A percentile compares a stretch with the other conserved stretches of the same genome.
Evolutionary conservation across 352 stramenopile genomes (phyloP).

Genomic region (Globisporangium spiculum): DNA sequence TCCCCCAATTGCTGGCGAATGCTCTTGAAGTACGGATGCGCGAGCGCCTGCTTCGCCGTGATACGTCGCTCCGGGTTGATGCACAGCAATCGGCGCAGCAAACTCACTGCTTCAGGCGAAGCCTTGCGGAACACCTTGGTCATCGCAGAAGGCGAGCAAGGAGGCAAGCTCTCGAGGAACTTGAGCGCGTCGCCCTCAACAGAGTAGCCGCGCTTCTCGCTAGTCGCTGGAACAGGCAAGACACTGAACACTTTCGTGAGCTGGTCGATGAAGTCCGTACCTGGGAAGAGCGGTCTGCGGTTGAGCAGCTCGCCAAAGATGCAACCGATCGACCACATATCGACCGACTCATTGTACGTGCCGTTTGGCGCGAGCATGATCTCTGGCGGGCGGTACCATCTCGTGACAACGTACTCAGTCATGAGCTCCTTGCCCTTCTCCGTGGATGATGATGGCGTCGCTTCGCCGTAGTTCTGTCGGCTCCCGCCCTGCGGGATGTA

Average conservation of each 20-base stretch:
- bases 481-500: constrained; percentile 50
- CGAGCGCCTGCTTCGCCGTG: constrained; percentile 85
- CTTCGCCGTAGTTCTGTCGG: constrained; percentile 13
- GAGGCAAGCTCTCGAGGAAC: constrained; percentile 69
- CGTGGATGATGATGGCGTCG: constrained; percentile 14
- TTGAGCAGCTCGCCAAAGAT: constrained; percentile 94
- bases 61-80: constrained; percentile 91
- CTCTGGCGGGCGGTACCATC: constrained; percentile 89
- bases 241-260: constrained; percentile 74
- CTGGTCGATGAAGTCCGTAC: constrained; percentile 79
- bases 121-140: constrained; percentile 66
- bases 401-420: constrained; percentile 90
- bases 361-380: constrained; percentile 84
- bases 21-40: constrained; percentile 89
- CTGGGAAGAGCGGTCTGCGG: constrained; percentile 70
- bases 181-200: constrained; percentile 75
- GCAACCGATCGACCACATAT: constrained; percentile 88
- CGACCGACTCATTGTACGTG: constrained; percentile 71
- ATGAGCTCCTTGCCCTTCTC: constrained; percentile 72
- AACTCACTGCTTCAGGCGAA: constrained; percentile 61
- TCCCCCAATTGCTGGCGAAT: constrained; percentile 71
- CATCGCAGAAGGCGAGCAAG: constrained; percentile 69
- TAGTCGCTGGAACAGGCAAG: constrained; percentile 51
- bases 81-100: constrained; percentile 68
- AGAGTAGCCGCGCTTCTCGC: constrained; percentile 71